Base-by-base conservation (phyloP, 1,139 yeast species). In the Scheffersomyces illinoinensis region DNA sequence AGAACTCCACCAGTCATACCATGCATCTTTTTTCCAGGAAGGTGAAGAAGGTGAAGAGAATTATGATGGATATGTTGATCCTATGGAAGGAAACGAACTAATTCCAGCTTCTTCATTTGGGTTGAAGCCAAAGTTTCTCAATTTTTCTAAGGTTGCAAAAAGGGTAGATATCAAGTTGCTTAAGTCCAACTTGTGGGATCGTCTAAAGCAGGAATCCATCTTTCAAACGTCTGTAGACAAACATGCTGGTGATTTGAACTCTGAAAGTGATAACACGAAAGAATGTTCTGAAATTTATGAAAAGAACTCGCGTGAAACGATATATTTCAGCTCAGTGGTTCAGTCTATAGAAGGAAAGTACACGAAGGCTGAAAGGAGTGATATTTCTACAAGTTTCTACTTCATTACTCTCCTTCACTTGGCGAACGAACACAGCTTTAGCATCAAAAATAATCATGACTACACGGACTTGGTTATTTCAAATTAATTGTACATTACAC, bases 351-450 rank as follows among this genome's bases (percentile, higher is more conserved):
- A 21, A 17, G 51, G 24, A 17, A 48, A 48, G 24, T 48, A 48
- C 26, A 20, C 51, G 5, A 48, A 48, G 51, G 17, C 26, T 20
- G 77, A 83, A 54, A 76, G 76, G 59, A 81, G 81, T 59, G 97
- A 93, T 61, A 75, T 93, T 10, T 90, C 97, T 1, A 92, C 97
- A 0, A 89, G 97, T 76, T 90, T 91, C 72, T 91, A 92, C 68
- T 93, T 92, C 68, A 91, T 92, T 61, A 91, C 97, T 68, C 76
- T 91, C 62, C 76, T 92, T 50, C 98, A 93, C 75, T 79, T 93
- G 64, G 97, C 98, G 10, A 93, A 93, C 70, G 98, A 93, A 69
- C 91, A 92, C 68, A 95, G 95, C 0, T 77, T 93, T 48, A 48
- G 24, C 51, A 48, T 48, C 51, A n/a, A 48, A 20, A 48, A 48